A percentile compares a stretch with the other conserved stretches of the same genome.
Conservation (phyloP, 2,329 filamentous ascomycete genomes). For the Colletotrichum noveboracense region DNA sequence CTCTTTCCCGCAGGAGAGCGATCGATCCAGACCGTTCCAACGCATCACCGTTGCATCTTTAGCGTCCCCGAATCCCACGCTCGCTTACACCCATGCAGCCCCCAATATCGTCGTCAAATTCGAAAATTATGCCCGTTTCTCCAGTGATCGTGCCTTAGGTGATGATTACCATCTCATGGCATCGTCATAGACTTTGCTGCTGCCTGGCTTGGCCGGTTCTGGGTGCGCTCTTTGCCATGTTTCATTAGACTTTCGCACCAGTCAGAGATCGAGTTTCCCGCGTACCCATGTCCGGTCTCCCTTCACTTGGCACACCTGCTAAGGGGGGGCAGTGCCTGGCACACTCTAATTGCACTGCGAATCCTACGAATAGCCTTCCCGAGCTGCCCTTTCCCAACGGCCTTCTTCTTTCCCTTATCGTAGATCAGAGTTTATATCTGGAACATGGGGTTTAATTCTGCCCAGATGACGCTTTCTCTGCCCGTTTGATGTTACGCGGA, state of each 20-base stretch:
- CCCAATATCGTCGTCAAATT: not conserved
- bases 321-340: not conserved
- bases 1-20: not conserved
- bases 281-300: not conserved
- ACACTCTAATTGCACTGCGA: not conserved
- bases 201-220: not conserved
- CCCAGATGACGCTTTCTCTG: not conserved
- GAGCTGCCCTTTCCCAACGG: not conserved
- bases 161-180: not conserved
- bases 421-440: not conserved
- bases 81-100: not conserved
- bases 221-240: not conserved
- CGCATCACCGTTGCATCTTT: not conserved
- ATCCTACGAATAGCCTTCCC: not conserved
- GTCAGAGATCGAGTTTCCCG: not conserved
- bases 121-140: not conserved
- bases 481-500: not conserved
- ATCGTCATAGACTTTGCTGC: conserved; percentile 7
- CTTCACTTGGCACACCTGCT: not conserved
- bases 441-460: not conserved
- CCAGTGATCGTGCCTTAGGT: not conserved
- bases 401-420: not conserved
- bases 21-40: not conserved
- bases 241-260: not conserved
- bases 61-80: not conserved